Evolutionary conservation across 2,329 filamentous ascomycete genomes (phyloP).

Genomic region (Pyrenochaeta sp.): DNA sequence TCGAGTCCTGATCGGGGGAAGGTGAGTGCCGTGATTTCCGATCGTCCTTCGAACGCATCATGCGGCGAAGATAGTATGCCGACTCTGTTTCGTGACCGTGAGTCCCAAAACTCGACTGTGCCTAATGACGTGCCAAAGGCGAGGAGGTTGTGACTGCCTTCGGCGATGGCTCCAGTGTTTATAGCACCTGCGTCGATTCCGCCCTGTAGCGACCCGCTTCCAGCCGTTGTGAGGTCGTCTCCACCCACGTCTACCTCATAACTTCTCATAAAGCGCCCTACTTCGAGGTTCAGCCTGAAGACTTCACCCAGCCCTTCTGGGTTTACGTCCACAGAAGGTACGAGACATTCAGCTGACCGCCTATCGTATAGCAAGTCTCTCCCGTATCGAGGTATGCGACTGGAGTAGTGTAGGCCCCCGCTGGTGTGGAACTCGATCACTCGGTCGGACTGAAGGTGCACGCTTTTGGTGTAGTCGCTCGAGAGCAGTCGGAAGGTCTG

Average conservation of each 20-base stretch:
- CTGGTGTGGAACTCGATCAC: conserved; percentile 93
- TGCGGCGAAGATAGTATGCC: conserved; percentile 72
- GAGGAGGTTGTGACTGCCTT: conserved; percentile 86
- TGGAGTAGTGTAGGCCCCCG: conserved; percentile 84
- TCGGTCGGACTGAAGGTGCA: conserved; percentile 92
- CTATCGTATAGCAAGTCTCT: conserved; percentile 87
- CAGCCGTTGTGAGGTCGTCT: conserved; percentile 73
- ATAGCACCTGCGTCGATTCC: conserved; percentile 86
- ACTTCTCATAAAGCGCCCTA: conserved; percentile 91
- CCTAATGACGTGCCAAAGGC: conserved; percentile 94
- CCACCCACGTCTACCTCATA: conserved; percentile 91
- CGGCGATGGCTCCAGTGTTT: conserved; percentile 86
- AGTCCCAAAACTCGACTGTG: conserved; percentile 98
- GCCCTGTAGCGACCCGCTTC: conserved; percentile 81
- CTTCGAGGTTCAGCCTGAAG: conserved; percentile 88
- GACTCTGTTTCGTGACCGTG: conserved; percentile 81
- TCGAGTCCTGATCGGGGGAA: conserved; percentile 86
- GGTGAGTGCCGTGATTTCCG: conserved; percentile 84
- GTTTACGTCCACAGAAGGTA: conserved; percentile 89
- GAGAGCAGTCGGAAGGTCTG: conserved; percentile 90
- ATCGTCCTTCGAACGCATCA: conserved; percentile 50
- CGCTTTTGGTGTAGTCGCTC: conserved; percentile 89
- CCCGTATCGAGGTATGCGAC: conserved; percentile 91
- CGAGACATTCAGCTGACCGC: conserved; percentile 80
- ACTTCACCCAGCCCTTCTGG: conserved; percentile 88